These are phyloP conservation scores for Calendula officinalis DNA, from an alignment of 129 eudicot genomes.

Conservation along the genomic window DNA sequence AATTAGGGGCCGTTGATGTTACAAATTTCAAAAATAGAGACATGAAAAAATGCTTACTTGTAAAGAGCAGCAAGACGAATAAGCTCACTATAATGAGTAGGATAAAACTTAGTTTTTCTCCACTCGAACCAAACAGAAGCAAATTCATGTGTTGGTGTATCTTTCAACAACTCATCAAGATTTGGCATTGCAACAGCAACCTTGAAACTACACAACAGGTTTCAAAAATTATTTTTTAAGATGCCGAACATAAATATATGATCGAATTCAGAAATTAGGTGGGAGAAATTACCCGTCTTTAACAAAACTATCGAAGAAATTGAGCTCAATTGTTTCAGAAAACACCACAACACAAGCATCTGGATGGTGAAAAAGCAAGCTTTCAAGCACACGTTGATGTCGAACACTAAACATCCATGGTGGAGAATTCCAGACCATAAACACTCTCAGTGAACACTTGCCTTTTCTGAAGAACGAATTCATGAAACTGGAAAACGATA, in stretches of 20 bases:
- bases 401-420: slow-evolving; percentile 82
- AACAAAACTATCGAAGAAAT: slow-evolving; percentile 65
- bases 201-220: slow-evolving; percentile 52
- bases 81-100: slow-evolving; percentile 92
- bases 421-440: slow-evolving; percentile 99
- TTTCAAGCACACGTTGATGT: slow-evolving; percentile 82
- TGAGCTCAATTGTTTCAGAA: slow-evolving; percentile 89
- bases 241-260: no score
- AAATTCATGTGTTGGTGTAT: slow-evolving; percentile 76
- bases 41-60: slow-evolving; percentile 56
- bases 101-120: slow-evolving; percentile 69
- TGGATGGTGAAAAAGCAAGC: slow-evolving; percentile 65
- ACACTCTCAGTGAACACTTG: slow-evolving; percentile 71
- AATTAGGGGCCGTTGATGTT: no score
- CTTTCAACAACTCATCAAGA: slow-evolving; percentile 72
- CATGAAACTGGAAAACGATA: slow-evolving; percentile 75
- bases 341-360: slow-evolving; percentile 84
- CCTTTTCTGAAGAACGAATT: slow-evolving; percentile 74
- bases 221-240: no score
- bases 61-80: slow-evolving; percentile 88
- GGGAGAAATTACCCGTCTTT: slow-evolving; percentile 69
- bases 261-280: no score
- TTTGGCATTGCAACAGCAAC: slow-evolving; percentile 89
- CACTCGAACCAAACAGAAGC: slow-evolving; percentile 83
- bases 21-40: neutral